Percentiles rank a stretch among this genome's conserved stretches.
Evolutionary conservation across 2,329 filamentous ascomycete species (phyloP).

Genomic region (Diaporthe sp.): DNA sequence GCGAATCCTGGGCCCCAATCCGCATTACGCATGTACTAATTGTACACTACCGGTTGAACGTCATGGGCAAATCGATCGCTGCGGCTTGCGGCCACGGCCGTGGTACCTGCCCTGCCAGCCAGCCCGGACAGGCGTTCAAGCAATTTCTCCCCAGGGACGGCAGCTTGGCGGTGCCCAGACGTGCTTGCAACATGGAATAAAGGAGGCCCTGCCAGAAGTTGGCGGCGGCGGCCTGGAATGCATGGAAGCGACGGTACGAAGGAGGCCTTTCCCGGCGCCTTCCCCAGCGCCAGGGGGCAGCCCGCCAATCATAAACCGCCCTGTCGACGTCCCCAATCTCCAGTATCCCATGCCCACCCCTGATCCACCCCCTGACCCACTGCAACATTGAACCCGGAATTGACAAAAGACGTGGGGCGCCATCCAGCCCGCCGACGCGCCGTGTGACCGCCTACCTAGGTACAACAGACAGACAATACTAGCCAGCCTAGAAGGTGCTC

Average conservation of each 20-base stretch:
- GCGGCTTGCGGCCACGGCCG: background rate
- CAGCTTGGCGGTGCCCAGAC: constrained; percentile 24
- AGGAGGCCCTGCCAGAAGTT: constrained; percentile 26
- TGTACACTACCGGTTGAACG: constrained; percentile 2
- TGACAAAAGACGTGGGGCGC: constrained; percentile 16
- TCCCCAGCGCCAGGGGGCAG: constrained; percentile 13
- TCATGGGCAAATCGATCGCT: constrained; percentile 14
- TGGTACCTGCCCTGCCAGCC: background rate
- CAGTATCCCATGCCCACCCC: constrained; percentile 28
- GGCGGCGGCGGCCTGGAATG: constrained; percentile 27
- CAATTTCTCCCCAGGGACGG: constrained; percentile 28
- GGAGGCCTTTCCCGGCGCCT: constrained; percentile 24
- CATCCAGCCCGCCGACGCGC: constrained; percentile 11
- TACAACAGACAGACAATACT: background rate
- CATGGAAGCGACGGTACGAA: constrained; percentile 28
- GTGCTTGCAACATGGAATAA: constrained; percentile 21
- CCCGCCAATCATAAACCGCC: constrained; percentile 20
- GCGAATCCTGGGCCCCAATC: constrained; percentile 16
- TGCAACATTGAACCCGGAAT: constrained; percentile 22
- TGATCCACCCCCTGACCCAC: constrained; percentile 36
- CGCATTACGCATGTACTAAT: too few species aligned
- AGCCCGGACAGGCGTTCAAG: constrained; percentile 9
- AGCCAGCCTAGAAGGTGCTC: background rate
- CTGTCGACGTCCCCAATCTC: constrained; percentile 31
- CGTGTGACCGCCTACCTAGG: constrained; percentile 6